Evolutionary conservation across 306 rosid species (phyloP).

Genomic region (Glycine soja): DNA sequence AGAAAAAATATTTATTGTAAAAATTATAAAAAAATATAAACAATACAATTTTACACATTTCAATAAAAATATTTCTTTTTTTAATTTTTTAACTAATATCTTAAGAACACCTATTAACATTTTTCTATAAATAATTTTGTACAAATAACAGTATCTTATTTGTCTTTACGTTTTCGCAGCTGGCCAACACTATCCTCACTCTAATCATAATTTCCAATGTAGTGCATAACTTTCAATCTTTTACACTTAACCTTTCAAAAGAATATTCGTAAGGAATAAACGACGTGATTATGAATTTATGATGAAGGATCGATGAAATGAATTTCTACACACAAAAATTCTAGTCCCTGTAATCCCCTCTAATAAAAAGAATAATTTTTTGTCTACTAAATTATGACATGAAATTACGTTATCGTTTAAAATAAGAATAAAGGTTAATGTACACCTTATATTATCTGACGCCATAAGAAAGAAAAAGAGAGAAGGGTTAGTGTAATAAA

Average conservation of each 20-base stretch:
- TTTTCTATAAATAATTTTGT: background rate
- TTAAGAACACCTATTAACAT: no score
- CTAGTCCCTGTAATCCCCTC: no score
- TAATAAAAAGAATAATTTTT: background rate
- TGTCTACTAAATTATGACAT: background rate
- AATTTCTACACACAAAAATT: background rate
- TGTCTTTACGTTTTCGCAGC: background rate
- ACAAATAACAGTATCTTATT: background rate
- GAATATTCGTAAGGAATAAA: conserved; percentile 48
- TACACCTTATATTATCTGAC: background rate
- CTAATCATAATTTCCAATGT: background rate
- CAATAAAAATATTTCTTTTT: no score
- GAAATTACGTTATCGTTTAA: background rate
- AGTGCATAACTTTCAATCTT: background rate
- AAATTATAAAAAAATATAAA: no score
- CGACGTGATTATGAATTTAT: conserved; percentile 1
- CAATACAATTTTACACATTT: no score
- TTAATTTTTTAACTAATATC: no score
- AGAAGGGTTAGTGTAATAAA: no score
- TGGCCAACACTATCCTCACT: background rate
- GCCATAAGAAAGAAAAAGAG: no score
- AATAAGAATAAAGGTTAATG: background rate
- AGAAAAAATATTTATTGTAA: no score
- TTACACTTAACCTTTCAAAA: conserved; percentile 12
- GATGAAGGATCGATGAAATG: background rate